Evolutionary conservation across 2,329 filamentous ascomycete species (phyloP).

Genomic region (Basipetospora chlamydospora): DNA sequence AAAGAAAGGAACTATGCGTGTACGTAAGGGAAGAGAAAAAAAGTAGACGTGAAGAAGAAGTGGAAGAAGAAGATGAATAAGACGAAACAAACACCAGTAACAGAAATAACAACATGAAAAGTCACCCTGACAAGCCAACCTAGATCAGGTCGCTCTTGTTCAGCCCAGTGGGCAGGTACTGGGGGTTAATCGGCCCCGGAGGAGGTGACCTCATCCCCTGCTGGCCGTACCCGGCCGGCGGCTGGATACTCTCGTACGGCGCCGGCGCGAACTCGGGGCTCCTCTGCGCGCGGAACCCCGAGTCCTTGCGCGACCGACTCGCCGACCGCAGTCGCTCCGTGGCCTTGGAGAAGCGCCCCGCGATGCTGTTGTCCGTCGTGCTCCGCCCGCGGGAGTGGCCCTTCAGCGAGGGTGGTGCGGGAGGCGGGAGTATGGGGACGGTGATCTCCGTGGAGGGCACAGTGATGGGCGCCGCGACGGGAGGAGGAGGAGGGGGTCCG

Average conservation of each 20-base stretch:
- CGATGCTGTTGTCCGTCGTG: constrained; percentile 34
- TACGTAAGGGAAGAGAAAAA: constrained; percentile 3
- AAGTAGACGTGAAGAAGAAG: constrained; percentile 5
- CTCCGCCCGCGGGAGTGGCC: constrained; percentile 44
- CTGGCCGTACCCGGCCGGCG: constrained; percentile 7
- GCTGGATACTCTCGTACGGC: constrained; percentile 27
- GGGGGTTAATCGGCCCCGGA: neutral
- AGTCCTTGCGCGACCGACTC: constrained; percentile 38
- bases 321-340: constrained; percentile 46
- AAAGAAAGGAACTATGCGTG: neutral
- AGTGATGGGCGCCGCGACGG: constrained; percentile 9
- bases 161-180: constrained; percentile 29
- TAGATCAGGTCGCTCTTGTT: constrained; percentile 42
- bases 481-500: neutral
- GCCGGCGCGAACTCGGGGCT: constrained; percentile 10
- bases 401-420: constrained; percentile 24
- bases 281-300: constrained; percentile 14
- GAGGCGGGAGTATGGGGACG: constrained; percentile 30
- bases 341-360: constrained; percentile 39
- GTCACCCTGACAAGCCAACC: constrained; percentile 7
- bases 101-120: constrained; percentile 8
- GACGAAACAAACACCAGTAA: neutral
- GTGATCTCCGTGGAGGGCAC: constrained; percentile 25
- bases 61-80: constrained; percentile 7
- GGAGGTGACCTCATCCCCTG: constrained; percentile 16